Percentiles rank a stretch among this genome's conserved stretches.
Conservation (phyloP, 495 filamentous ascomycete species). For the Penicillium coffeae region DNA sequence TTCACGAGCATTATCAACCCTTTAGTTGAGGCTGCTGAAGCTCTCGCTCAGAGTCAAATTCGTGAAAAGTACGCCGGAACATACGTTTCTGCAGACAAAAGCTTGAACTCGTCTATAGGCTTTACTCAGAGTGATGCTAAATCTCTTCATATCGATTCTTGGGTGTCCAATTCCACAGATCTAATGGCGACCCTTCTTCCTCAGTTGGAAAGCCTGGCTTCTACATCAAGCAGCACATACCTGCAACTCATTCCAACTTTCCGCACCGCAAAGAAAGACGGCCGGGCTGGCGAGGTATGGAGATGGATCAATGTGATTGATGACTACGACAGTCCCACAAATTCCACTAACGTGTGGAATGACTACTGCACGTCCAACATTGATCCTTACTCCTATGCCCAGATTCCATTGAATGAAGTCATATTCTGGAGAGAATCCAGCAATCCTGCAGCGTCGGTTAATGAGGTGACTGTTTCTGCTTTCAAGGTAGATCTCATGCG, state of each 20-base stretch:
- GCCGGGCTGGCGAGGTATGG: conserved; percentile 4
- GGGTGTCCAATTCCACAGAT: conserved; percentile 8
- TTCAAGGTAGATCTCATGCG: conserved; percentile 1
- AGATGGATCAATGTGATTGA: conserved; percentile 6
- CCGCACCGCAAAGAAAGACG: not conserved
- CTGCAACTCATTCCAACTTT: conserved; percentile 7
- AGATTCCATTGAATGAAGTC: conserved; percentile 3
- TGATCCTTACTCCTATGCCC: conserved; percentile 4
- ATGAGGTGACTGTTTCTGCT: conserved; percentile 6
- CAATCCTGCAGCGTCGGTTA: not conserved
- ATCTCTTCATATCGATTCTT: conserved; percentile 2
- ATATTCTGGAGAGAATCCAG: conserved; percentile 3
- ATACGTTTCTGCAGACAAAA: not conserved
- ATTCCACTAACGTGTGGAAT: conserved; percentile 6
- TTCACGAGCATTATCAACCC: conserved; percentile 5
- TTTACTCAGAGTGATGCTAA: conserved; percentile 1
- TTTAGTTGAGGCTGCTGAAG: conserved; percentile 2
- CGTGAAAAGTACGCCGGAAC: conserved; percentile 1
- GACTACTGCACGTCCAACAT: conserved; percentile 7
- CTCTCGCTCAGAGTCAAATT: not conserved
- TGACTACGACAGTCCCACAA: conserved; percentile 1
- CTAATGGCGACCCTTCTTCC: not conserved
- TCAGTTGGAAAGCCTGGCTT: no score
- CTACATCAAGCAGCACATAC: conserved; percentile 1
- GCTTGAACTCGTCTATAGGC: conserved; percentile 6